Evolutionary conservation across 805 yeast species (phyloP).

Genomic region (Ascoidea asiatica): DNA sequence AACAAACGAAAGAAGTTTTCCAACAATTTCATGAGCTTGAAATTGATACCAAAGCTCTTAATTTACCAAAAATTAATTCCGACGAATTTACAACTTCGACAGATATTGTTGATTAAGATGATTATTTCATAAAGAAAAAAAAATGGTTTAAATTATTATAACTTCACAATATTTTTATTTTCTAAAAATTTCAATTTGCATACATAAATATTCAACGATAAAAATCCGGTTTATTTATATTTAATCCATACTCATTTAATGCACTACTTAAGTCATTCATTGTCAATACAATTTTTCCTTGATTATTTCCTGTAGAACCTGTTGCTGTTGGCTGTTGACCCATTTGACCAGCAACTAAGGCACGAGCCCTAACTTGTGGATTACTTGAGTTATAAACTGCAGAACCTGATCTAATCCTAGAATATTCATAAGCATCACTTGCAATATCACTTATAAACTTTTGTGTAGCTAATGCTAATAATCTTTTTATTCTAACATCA

Average conservation of each 20-base stretch:
- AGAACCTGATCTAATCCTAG: constrained; percentile 79
- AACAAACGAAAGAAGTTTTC: constrained; percentile 3
- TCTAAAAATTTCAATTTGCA: not conserved
- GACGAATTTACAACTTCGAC: not conserved
- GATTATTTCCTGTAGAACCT: constrained; percentile 27
- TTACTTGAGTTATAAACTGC: constrained; percentile 77
- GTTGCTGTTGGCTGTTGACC: constrained; percentile 21
- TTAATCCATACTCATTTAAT: constrained; percentile 81
- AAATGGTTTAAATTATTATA: too few species aligned
- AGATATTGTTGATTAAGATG: not conserved
- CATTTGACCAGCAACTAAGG: constrained; percentile 52
- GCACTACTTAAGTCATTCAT: constrained; percentile 92
- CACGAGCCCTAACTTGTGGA: constrained; percentile 77
- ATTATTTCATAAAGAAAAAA: too few species aligned
- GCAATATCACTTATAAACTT: constrained; percentile 91
- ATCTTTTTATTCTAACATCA: constrained; percentile 66
- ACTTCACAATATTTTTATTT: not conserved
- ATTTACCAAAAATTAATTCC: not conserved
- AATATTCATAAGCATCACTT: constrained; percentile 91
- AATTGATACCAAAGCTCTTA: constrained; percentile 12
- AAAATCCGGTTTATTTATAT: constrained; percentile 84
- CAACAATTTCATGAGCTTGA: not conserved
- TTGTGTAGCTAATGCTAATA: constrained; percentile 90
- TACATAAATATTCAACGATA: constrained; percentile 40
- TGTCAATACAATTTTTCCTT: constrained; percentile 75